A percentile compares a stretch with the other conserved stretches of the same genome.
phyloP scores from a whole-genome alignment of 2,329 filamentous ascomycete species.

The Ascochyta pisi region DNA sequence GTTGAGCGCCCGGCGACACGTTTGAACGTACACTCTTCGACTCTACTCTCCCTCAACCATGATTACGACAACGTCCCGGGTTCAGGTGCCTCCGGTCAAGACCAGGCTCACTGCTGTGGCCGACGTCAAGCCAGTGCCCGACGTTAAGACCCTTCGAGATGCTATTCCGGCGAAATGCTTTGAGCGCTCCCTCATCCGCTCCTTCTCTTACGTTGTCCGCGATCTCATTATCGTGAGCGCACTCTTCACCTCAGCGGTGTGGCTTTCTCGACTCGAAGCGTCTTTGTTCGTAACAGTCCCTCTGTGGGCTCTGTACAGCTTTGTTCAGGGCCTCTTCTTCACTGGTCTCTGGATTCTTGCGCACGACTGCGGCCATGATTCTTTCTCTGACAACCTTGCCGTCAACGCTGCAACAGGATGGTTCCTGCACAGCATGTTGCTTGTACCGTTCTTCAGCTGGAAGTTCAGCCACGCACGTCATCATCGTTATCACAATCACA shows the following conservation, averaged over 20 bases:
- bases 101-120: constrained; percentile 27
- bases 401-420: constrained; percentile 70
- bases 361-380: constrained; percentile 74
- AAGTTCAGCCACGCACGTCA: constrained; percentile 74
- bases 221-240: constrained; percentile 29
- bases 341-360: constrained; percentile 72
- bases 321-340: constrained; percentile 69
- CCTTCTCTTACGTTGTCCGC: constrained; percentile 33
- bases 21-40: constrained; percentile 8
- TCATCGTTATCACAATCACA: constrained; percentile 72
- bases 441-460: constrained; percentile 77
- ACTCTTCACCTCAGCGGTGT: constrained; percentile 26
- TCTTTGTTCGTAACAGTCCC: constrained; percentile 23
- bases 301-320: constrained; percentile 65
- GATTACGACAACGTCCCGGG: constrained; percentile 29
- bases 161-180: constrained; percentile 35
- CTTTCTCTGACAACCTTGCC: constrained; percentile 64
- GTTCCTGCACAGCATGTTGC: constrained; percentile 68
- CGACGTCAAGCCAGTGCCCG: constrained; percentile 26
- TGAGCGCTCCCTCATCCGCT: constrained; percentile 31
- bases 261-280: constrained; percentile 22
- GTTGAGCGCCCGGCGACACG: constrained; percentile 10
- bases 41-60: constrained; percentile 13
- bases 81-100: constrained; percentile 21
- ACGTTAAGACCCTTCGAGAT: constrained; percentile 34